Conservation (phyloP, 768 basidiomycete genomes). For the Podaxis sp. region DNA sequence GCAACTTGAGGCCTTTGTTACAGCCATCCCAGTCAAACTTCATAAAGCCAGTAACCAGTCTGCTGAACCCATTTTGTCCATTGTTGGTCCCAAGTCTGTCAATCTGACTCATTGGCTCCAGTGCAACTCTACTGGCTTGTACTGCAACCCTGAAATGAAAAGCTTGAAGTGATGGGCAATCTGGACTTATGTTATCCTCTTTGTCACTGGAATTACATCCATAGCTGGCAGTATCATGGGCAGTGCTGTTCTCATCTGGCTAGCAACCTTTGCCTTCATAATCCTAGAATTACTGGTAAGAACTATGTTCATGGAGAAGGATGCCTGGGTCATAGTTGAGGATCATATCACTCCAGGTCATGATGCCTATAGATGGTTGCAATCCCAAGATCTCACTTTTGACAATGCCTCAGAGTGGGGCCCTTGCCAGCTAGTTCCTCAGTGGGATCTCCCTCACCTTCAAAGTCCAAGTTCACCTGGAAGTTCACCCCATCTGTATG, state of each 20-base stretch:
- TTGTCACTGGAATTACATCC: background rate
- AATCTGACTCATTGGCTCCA: constrained; percentile 16
- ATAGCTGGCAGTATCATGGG: background rate
- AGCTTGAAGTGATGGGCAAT: constrained; percentile 2
- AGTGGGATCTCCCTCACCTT: constrained; percentile 1
- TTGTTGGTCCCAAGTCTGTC: constrained; percentile 10
- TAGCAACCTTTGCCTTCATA: background rate
- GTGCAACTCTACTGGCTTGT: constrained; percentile 6
- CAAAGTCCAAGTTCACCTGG: background rate
- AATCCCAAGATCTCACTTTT: constrained; percentile 16
- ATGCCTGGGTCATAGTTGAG: constrained; percentile 15
- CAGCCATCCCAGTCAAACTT: constrained; percentile 9
- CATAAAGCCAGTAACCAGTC: background rate
- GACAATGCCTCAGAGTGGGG: constrained; percentile 16
- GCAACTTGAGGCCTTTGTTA: constrained; percentile 11
- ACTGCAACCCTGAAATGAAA: background rate
- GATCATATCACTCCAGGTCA: constrained; percentile 11
- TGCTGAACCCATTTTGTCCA: constrained; percentile 13
- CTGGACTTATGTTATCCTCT: background rate
- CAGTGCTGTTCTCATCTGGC: background rate
- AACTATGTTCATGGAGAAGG: constrained; percentile 15
- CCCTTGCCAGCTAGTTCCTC: constrained; percentile 8
- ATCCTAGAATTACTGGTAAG: constrained; percentile 5
- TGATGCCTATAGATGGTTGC: constrained; percentile 6
- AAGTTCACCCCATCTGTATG: background rate